Base-by-base conservation (phyloP, 805 yeast genomes). In the Saccharomyces mikatae region DNA sequence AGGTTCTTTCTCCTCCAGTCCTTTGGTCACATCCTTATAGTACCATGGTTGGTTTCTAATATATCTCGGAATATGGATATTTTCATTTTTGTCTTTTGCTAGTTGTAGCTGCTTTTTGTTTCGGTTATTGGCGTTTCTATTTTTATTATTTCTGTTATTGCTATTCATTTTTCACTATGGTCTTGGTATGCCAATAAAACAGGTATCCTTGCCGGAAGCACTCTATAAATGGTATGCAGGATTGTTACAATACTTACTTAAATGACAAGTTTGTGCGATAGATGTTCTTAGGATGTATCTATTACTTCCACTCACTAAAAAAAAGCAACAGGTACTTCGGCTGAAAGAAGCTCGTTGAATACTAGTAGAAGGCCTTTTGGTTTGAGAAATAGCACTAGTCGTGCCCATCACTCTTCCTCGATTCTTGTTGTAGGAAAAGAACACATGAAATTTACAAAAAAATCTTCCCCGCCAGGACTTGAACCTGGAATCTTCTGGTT, bases 401-500 rank as follows among this genome's bases (percentile, higher is more conserved):
- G 26, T 31, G 41, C 17, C 41, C 1, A 31, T 31, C 1, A 31
- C 13, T 31, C 26, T 4, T 24, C 4, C 4, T 24, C 26, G 26
- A 4, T 24, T 4, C 26, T 24, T 24, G 26, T 24, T 24, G 4
- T 24, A 24, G 4, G 4, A 24, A 4, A 24, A 24, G 26, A 2
- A 24, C 26, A 24, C 2, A 29, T 3, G 9, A 29, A 29, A 29
- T 8, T 28, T 6, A 3, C 2, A 2, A 58, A 56, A 46, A 32
- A 49, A 48, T 63, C 74, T 71, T 70, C 74, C 77, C 77, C 77
- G 75, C 76, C 79, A 76, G 79, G 79, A 76, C 75, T 76, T 76
- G 78, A 76, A 76, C 79, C 79, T 76, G 78, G 78, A 76, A 73
- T 72, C 76, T 72, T 68, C 74, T 70, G 76, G 75, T 72, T 71